phyloP scores from a whole-genome alignment of 1,139 yeast species.

The Groenewaldozyma auringiensis region DNA sequence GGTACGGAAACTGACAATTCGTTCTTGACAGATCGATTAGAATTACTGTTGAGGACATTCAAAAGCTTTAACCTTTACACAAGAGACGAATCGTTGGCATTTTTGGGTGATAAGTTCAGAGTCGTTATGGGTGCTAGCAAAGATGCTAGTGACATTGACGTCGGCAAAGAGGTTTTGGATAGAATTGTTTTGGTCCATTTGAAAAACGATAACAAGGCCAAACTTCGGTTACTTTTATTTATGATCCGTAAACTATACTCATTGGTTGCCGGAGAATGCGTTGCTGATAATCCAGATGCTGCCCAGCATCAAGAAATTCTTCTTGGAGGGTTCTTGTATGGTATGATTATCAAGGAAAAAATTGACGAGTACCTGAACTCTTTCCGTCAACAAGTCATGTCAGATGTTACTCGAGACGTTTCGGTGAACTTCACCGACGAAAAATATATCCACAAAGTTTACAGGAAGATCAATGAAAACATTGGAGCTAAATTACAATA shows the following conservation, averaged over 20 bases:
- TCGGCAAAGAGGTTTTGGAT: slow-evolving; percentile 75
- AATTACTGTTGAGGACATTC: slow-evolving; percentile 78
- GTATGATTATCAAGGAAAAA: slow-evolving; percentile 94
- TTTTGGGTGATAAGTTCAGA: slow-evolving; percentile 92
- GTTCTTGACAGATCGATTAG: slow-evolving; percentile 96
- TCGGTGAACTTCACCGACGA: slow-evolving; percentile 80
- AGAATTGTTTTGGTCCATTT: slow-evolving; percentile 89
- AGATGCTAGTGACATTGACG: slow-evolving; percentile 81
- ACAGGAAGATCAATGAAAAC: slow-evolving; percentile 77
- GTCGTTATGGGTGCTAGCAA: slow-evolving; percentile 86
- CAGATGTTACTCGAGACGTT: slow-evolving; percentile 63
- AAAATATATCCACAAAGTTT: slow-evolving; percentile 74
- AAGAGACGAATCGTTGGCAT: slow-evolving; percentile 82
- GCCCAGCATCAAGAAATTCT: slow-evolving; percentile 97
- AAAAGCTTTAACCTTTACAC: slow-evolving; percentile 72
- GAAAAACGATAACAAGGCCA: slow-evolving; percentile 54
- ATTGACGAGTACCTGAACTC: slow-evolving; percentile 83
- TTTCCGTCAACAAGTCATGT: slow-evolving; percentile 64
- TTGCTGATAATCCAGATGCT: slow-evolving; percentile 98
- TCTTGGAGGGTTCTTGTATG: slow-evolving; percentile 92
- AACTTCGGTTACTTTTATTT: slow-evolving; percentile 77
- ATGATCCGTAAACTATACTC: slow-evolving; percentile 95
- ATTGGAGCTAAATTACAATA: slow-evolving; percentile 93
- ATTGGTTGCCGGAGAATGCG: slow-evolving; percentile 92
- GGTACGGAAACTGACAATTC: slow-evolving; percentile 84